Conservation (phyloP, 192 early-diverging fungal genomes). For the Linnemannia hyalina region DNA sequence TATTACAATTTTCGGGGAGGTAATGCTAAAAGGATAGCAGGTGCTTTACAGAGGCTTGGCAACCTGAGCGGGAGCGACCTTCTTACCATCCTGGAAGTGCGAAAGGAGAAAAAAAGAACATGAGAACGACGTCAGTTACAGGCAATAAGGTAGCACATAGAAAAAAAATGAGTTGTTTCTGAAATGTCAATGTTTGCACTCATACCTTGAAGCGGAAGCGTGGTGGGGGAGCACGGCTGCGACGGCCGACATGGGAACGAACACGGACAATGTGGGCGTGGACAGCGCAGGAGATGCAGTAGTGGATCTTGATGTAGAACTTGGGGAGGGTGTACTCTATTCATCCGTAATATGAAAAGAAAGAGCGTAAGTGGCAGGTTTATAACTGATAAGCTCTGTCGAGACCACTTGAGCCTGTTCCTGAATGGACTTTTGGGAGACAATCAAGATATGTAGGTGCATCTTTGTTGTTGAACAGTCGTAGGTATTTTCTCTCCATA, state of each 20-base stretch:
- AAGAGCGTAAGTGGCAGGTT: not conserved
- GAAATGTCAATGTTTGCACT: conserved; percentile 42
- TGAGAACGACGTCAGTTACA: not conserved
- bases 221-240: conserved; percentile 93
- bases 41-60: conserved; percentile 58
- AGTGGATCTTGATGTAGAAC: conserved; percentile 98
- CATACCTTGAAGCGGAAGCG: conserved; percentile 86
- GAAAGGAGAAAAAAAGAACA: not conserved
- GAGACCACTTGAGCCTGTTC: not conserved
- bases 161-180: not conserved
- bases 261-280: conserved; percentile 96
- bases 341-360: conserved; percentile 76
- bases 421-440: not conserved
- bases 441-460: not conserved
- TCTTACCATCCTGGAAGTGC: conserved; percentile 70
- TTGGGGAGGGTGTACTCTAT: conserved; percentile 97
- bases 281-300: conserved; percentile 98
- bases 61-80: conserved; percentile 61
- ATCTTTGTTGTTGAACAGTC: not conserved
- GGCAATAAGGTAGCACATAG: not conserved
- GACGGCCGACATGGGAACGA: conserved; percentile 87
- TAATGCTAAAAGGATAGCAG: conserved; percentile 17
- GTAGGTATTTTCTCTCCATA: not conserved
- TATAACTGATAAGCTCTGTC: not conserved
- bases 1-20: conserved; percentile 35